Evolutionary conservation across 441 rosid species (phyloP).

Genomic region (Manihot esculenta): DNA sequence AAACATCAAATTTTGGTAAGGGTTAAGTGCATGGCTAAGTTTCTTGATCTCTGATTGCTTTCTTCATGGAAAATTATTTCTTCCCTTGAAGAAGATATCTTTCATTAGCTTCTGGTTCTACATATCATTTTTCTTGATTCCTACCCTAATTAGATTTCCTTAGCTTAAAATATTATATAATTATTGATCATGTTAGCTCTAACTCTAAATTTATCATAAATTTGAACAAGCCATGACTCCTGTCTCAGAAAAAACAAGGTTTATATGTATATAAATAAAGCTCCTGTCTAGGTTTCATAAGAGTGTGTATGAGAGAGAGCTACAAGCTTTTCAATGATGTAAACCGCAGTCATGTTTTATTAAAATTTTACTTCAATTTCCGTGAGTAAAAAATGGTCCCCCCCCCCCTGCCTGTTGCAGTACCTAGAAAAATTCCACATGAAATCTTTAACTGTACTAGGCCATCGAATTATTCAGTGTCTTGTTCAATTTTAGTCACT

Average conservation of each 20-base stretch:
- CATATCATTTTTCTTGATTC: no score
- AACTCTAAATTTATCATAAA: background rate
- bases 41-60: background rate
- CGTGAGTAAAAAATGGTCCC: conserved; percentile 29
- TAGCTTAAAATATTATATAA: no score
- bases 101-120: no score
- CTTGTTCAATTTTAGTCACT: background rate
- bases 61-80: background rate
- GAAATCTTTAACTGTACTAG: conserved; percentile 10
- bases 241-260: background rate
- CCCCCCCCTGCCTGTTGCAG: conserved; percentile 16
- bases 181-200: background rate
- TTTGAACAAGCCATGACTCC: background rate
- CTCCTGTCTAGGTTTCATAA: conserved; percentile 12
- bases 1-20: conserved; percentile 64
- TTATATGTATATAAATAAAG: background rate
- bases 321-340: conserved; percentile 31
- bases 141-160: no score
- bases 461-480: conserved; percentile 9
- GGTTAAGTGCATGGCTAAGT: conserved; percentile 33
- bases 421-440: conserved; percentile 28
- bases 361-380: conserved; percentile 16
- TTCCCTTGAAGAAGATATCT: no score
- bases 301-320: conserved; percentile 17
- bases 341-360: conserved; percentile 17